Conservation (phyloP, 1,139 yeast genomes). For the Yamadazyma oceani region DNA sequence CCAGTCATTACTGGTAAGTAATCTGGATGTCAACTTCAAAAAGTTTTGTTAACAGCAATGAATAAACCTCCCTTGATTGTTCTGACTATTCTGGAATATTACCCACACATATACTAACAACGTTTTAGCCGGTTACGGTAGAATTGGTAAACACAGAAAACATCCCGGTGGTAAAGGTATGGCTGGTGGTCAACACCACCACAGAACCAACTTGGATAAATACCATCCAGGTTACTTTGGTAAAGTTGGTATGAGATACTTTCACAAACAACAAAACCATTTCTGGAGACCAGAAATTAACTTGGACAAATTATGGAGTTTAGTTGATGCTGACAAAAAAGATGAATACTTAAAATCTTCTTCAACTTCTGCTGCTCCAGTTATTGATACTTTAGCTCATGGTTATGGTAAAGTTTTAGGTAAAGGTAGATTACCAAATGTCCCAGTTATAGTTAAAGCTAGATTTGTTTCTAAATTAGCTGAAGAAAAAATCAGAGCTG, state of each 20-base stretch:
- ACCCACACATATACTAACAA: slow-evolving; percentile 43
- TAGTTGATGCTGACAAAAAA: slow-evolving; percentile 91
- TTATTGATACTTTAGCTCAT: slow-evolving; percentile 98
- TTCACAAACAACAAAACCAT: slow-evolving; percentile 95
- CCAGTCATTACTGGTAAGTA: no score
- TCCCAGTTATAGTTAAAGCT: slow-evolving; percentile 99
- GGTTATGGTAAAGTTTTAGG: slow-evolving; percentile 99
- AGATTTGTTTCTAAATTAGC: slow-evolving; percentile 99
- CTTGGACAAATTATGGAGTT: slow-evolving; percentile 98
- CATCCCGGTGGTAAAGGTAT: slow-evolving; percentile 99
- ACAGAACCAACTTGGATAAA: slow-evolving; percentile 99
- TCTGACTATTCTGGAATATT: no score
- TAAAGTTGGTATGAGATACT: slow-evolving; percentile 99
- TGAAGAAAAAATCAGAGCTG: slow-evolving; percentile 99
- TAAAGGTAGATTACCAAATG: slow-evolving; percentile 97
- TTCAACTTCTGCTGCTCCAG: slow-evolving; percentile 92
- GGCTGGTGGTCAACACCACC: slow-evolving; percentile 99
- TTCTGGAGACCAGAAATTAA: slow-evolving; percentile 98
- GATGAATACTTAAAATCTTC: slow-evolving; percentile 90
- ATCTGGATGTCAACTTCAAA: no score
- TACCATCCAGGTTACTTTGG: slow-evolving; percentile 99
- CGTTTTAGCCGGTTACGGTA: slow-evolving; percentile 96
- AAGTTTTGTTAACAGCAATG: no score
- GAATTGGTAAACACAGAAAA: slow-evolving; percentile 99
- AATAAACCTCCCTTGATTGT: not conserved